Evolutionary conservation across 345 rosid genomes (phyloP), one percentile per base, ranked within the genome.

Genomic region (Citrus trifoliata): DNA sequence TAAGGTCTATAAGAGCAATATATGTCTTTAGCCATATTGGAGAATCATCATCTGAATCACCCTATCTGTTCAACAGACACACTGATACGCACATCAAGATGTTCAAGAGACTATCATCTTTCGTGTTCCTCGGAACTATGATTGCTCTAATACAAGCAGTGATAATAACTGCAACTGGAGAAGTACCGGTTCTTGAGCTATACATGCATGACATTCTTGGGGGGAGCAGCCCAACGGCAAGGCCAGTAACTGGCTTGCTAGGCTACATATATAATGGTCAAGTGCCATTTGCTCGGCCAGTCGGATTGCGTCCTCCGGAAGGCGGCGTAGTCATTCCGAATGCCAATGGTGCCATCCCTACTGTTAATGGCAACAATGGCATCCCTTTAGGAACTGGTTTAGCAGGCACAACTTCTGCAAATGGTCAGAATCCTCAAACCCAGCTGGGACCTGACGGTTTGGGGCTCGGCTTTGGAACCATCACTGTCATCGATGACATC

Each of bases 141-240:
- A 64, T 71, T 46, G 27, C 38, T 24, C 28, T 38, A 24, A 24
- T 61, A 42, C 62, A 64, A 64, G 30, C 61, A 14, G 61, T 19
- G 30, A 42, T 40, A 2, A 42, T 70, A 19, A 46, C 62, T 3
- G 63, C 69, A 67, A 32, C 70, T 19, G 76, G 70, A 37, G 76
- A 64, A 27, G 86, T 67, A 51, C 80, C 84, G 6, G 25, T 63
- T 78, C 63, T 89, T 2, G 92, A 89, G 81, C 66, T 89, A 35
- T 89, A 82, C 81, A 86, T 89, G 88, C 92, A 86, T 37, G 89
- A 89, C 83, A 83, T 89, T 74, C 89, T 87, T 4, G 92, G 90
- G 3, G 92, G 90, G 9, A 79, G 87, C 78, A 89, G 70, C 81
- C 92, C 89, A 0, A 86, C 92, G 0, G 88, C 90, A 2, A 83